Conservation (phyloP, 2,329 filamentous ascomycete genomes). For the Penicillium freii region DNA sequence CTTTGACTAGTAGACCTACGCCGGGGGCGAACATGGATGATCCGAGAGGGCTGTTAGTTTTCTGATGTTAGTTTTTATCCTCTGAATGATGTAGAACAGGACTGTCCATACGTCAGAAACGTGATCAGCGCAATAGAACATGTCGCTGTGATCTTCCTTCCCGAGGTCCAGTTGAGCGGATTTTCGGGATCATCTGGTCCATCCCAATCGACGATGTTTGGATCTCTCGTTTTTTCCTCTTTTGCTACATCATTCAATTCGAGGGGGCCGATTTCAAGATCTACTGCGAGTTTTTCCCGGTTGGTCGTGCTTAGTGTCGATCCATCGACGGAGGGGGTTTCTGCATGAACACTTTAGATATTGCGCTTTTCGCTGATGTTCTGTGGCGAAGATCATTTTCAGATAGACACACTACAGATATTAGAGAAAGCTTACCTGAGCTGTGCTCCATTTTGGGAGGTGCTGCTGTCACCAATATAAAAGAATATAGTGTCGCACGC, state of each 20-base stretch:
- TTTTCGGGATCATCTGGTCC: slow-evolving; percentile 52
- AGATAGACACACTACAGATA: no score
- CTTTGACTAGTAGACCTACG: slow-evolving; percentile 42
- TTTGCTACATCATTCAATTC: background rate
- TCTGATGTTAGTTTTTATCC: background rate
- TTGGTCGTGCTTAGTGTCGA: slow-evolving; percentile 18
- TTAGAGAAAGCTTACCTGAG: background rate
- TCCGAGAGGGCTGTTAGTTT: slow-evolving; percentile 27
- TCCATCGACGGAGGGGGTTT: slow-evolving; percentile 15
- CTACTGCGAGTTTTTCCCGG: slow-evolving; percentile 7
- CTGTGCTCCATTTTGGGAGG: background rate
- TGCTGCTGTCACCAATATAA: background rate
- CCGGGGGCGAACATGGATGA: slow-evolving; percentile 50
- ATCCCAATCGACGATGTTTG: slow-evolving; percentile 60
- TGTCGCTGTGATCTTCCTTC: slow-evolving; percentile 49
- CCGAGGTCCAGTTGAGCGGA: slow-evolving; percentile 22
- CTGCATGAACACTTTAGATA: background rate
- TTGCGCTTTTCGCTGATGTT: background rate
- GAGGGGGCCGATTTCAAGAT: slow-evolving; percentile 13
- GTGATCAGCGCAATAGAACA: slow-evolving; percentile 50
- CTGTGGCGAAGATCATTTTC: background rate
- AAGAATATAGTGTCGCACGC: no score
- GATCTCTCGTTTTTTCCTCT: slow-evolving; percentile 27
- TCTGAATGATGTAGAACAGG: slow-evolving; percentile 10
- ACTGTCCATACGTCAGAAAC: slow-evolving; percentile 13